Evolutionary conservation across 805 yeast genomes (phyloP).

Genomic region (Kodamaea laetipori): DNA sequence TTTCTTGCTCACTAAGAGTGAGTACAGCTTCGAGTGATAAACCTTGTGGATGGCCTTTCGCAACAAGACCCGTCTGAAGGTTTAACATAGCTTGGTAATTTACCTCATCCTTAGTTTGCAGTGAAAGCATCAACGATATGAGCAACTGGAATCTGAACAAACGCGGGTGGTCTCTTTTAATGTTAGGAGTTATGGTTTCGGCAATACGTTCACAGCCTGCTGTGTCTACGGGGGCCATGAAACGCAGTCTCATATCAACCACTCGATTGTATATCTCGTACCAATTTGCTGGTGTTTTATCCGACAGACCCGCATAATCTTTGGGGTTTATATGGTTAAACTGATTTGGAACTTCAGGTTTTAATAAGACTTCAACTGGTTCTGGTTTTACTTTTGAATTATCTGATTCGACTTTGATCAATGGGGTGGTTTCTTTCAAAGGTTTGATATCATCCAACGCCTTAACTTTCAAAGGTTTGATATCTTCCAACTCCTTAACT

Average conservation of each 20-base stretch:
- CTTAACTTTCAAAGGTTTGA: neutral
- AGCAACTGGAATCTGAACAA: slow-evolving; percentile 69
- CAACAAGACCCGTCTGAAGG: slow-evolving; percentile 51
- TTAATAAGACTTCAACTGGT: no score
- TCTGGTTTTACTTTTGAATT: no score
- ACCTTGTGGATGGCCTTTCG: slow-evolving; percentile 49
- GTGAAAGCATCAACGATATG: slow-evolving; percentile 79
- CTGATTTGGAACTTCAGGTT: slow-evolving; percentile 4
- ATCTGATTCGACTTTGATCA: no score
- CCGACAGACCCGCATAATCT: slow-evolving; percentile 2
- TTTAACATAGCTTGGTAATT: slow-evolving; percentile 70
- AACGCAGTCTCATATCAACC: slow-evolving; percentile 63
- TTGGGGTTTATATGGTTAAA: slow-evolving; percentile 3
- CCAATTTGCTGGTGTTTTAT: slow-evolving; percentile 47
- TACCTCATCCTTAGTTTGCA: slow-evolving; percentile 90
- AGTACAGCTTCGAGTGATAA: slow-evolving; percentile 57
- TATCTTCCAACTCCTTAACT: no score
- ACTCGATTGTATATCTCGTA: slow-evolving; percentile 58
- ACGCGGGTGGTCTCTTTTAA: slow-evolving; percentile 36
- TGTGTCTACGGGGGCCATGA: slow-evolving; percentile 83
- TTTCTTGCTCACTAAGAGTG: slow-evolving; percentile 50
- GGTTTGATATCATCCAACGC: no score
- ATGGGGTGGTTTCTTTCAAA: no score
- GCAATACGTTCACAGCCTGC: slow-evolving; percentile 79
- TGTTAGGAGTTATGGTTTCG: slow-evolving; percentile 39